phyloP scores from a whole-genome alignment of 768 basidiomycete species.

The Mycena leptocephala region DNA sequence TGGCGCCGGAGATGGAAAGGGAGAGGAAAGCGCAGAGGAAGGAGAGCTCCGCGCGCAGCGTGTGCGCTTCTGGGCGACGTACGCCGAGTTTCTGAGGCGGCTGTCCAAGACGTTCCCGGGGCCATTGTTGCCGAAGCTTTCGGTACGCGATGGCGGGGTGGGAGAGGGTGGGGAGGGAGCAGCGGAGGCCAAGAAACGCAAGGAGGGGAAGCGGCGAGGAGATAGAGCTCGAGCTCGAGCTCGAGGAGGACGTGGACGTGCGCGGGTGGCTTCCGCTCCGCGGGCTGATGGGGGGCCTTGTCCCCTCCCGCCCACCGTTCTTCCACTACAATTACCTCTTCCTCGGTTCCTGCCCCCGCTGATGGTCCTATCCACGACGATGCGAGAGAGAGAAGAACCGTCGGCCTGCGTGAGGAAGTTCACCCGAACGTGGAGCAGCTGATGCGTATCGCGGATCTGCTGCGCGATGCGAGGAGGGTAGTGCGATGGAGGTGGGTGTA shows the following conservation, averaged over 20 bases:
- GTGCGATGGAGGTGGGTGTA: conserved; percentile 71
- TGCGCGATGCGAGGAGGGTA: conserved; percentile 78
- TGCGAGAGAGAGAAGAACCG: conserved; percentile 35
- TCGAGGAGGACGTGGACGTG: conserved; percentile 95
- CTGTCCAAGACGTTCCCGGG: conserved; percentile 81
- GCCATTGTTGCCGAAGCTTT: conserved; percentile 70
- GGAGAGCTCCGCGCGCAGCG: conserved; percentile 50
- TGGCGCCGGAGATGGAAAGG: conserved; percentile 39
- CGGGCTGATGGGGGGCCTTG: conserved; percentile 30
- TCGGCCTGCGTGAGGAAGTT: conserved; percentile 52
- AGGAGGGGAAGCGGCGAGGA: conserved; percentile 45
- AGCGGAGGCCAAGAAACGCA: background rate
- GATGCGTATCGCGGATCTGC: conserved; percentile 92
- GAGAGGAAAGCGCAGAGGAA: conserved; percentile 48
- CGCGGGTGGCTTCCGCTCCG: conserved; percentile 89
- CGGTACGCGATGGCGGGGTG: too few species aligned
- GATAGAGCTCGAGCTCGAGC: conserved; percentile 69
- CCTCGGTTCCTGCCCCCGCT: background rate
- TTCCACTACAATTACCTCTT: background rate
- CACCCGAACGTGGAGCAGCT: conserved; percentile 97
- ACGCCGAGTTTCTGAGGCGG: conserved; percentile 74
- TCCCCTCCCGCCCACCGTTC: background rate
- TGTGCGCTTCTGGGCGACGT: conserved; percentile 79
- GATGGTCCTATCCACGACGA: background rate
- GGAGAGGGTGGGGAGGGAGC: conserved; percentile 9